Evolutionary conservation across 1,284 basidiomycete species (phyloP).

Genomic region (Cutaneotrichosporon spelunceum): DNA sequence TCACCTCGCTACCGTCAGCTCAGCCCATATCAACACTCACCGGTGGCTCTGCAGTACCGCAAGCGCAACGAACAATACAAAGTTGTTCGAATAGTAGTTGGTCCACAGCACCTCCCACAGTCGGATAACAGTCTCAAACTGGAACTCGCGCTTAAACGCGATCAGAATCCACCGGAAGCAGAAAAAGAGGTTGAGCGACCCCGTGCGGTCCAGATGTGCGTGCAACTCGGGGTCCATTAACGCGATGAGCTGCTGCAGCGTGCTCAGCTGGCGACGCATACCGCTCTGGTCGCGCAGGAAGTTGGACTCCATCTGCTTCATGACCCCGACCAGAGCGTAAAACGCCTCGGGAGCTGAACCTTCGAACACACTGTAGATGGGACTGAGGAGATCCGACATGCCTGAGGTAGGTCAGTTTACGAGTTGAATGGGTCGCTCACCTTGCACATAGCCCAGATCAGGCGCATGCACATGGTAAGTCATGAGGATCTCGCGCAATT

Average conservation of each 20-base stretch:
- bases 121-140: slow-evolving; percentile 78
- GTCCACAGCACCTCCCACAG: slow-evolving; percentile 97
- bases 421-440: slow-evolving; percentile 18
- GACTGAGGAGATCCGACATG: slow-evolving; percentile 95
- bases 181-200: slow-evolving; percentile 93
- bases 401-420: slow-evolving; percentile 61
- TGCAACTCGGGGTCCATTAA: slow-evolving; percentile 94
- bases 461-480: slow-evolving; percentile 91
- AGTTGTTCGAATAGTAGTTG: slow-evolving; percentile 78
- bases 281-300: slow-evolving; percentile 95
- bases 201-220: slow-evolving; percentile 81
- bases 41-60: slow-evolving; percentile 90
- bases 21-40: not conserved
- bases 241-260: slow-evolving; percentile 81
- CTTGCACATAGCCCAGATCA: slow-evolving; percentile 62
- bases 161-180: slow-evolving; percentile 83
- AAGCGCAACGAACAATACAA: slow-evolving; percentile 91
- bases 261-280: slow-evolving; percentile 89
- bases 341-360: slow-evolving; percentile 87
- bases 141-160: slow-evolving; percentile 91
- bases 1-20: slow-evolving; percentile 60
- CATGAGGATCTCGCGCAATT: slow-evolving; percentile 62
- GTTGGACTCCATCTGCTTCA: slow-evolving; percentile 94
- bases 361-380: slow-evolving; percentile 85
- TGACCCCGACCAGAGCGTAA: slow-evolving; percentile 92